Conservation (phyloP, 345 rosid genomes). For the Salix udensis region DNA sequence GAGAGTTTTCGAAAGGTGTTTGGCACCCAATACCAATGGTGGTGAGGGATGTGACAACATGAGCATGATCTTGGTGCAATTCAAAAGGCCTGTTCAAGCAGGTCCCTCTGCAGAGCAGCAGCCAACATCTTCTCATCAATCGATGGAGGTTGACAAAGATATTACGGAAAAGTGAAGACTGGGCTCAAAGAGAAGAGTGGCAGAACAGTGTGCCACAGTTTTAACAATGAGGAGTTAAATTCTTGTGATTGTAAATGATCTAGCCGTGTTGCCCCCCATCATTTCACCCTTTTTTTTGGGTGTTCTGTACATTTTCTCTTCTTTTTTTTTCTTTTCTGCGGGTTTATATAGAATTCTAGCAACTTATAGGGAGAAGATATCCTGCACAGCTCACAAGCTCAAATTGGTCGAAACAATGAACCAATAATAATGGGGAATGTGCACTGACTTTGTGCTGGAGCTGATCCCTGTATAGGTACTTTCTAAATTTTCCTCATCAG, state of each 20-base stretch:
- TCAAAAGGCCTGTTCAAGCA: slow-evolving; percentile 54
- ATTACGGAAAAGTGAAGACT: background rate
- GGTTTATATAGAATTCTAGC: background rate
- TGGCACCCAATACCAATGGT: slow-evolving; percentile 69
- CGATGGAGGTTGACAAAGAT: background rate
- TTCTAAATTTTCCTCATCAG: background rate
- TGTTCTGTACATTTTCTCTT: background rate
- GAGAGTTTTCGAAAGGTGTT: slow-evolving; percentile 68
- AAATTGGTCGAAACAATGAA: background rate
- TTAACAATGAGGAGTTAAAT: slow-evolving; percentile 4
- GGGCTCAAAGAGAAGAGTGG: slow-evolving; percentile 13
- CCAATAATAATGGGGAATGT: background rate
- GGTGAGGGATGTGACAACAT: slow-evolving; percentile 98
- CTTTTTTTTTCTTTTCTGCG: too few species aligned
- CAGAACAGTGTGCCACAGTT: background rate
- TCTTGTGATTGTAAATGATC: slow-evolving; percentile 21
- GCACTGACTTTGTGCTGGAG: background rate
- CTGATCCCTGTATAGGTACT: background rate
- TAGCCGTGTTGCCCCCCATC: slow-evolving; percentile 1
- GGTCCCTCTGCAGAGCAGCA: slow-evolving; percentile 27
- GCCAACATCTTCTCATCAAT: background rate
- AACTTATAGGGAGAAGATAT: background rate
- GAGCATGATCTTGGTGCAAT: slow-evolving; percentile 95
- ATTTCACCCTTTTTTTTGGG: background rate
- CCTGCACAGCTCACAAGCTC: background rate